Evolutionary conservation across 1,284 basidiomycete genomes (phyloP), one percentile per base, ranked within the genome.

Genomic region (Sparassis latifolia): DNA sequence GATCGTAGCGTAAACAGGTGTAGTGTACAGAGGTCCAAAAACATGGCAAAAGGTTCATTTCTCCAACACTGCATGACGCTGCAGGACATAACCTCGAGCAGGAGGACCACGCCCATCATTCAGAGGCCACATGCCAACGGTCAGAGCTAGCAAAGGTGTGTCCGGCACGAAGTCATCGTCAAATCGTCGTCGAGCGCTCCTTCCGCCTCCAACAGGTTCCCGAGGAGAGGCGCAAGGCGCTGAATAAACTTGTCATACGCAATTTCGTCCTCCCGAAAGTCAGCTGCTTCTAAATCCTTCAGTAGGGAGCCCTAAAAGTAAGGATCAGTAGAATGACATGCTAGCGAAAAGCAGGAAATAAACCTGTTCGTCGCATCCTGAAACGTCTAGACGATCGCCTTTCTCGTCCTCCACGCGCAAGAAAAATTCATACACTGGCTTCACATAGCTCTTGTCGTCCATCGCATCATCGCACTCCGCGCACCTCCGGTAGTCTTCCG

Each of bases 351-450:
- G 33, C 20, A 49, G 46, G 38, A 43, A 45, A 50, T 60, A 33
- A 33, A 60, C 46, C 35, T 48, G 48, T 30, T 37, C 68, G 43
- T 74, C 68, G 3, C 65, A 73, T 9, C 78, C 64, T 2, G 75
- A 72, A 3, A 82, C 66, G 5, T 67, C 59, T 9, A 84, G 56
- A 30, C 66, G 62, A 2, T 61, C 55, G 5, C 70, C 74, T 9
- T 66, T 61, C 39, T 72, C 71, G 53, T 86, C 82, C 58, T 77
- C 66, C 6, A 85, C 59, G 28, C 67, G 62, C 43, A 85, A 55
- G 50, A 70, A 76, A 46, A 84, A 64, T 45, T 73, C 62, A 51
- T 74, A 83, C 46, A 69, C 64, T 49, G 74, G 74, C 42, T 66
- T 66, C 45, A 75, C 71, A 55, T 72, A 72, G 51, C 77, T 73